Evolutionary conservation across 805 yeast genomes (phyloP).

Genomic region (Wickerhamiella cacticola): DNA sequence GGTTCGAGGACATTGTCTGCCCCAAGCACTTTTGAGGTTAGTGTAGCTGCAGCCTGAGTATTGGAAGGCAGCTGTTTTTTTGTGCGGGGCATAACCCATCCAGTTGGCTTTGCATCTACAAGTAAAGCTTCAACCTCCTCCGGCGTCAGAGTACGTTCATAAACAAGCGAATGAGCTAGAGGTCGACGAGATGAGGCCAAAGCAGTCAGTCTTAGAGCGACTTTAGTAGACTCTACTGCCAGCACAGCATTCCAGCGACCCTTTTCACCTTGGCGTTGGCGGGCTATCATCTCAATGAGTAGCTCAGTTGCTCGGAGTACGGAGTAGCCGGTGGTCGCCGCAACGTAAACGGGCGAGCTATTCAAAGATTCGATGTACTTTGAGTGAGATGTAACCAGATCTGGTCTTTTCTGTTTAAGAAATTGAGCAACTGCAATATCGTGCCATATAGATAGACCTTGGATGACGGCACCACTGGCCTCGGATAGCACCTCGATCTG

Average conservation of each 20-base stretch:
- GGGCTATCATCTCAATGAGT: conserved; percentile 30
- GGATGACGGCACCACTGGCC: conserved; percentile 26
- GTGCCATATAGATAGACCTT: conserved; percentile 30
- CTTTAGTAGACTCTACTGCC: conserved; percentile 26
- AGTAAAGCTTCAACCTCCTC: conserved; percentile 20
- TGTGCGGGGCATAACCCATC: conserved; percentile 21
- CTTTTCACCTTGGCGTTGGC: conserved; percentile 21
- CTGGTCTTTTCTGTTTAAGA: conserved; percentile 7
- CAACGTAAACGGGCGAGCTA: conserved; percentile 21
- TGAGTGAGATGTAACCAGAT: conserved; percentile 14
- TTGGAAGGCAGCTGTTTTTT: conserved; percentile 19
- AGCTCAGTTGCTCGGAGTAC: conserved; percentile 29
- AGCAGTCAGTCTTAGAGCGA: conserved; percentile 26
- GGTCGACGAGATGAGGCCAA: conserved; percentile 25
- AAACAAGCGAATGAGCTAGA: conserved; percentile 25
- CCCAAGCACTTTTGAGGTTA: conserved; percentile 23
- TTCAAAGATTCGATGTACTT: conserved; percentile 16
- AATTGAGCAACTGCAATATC: conserved; percentile 29
- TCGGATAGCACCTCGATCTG: conserved; percentile 32
- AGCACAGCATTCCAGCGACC: conserved; percentile 27
- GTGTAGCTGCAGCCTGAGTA: conserved; percentile 19
- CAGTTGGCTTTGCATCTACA: neutral
- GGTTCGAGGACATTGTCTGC: conserved; percentile 29
- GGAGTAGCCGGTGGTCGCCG: conserved; percentile 25
- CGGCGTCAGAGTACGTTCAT: conserved; percentile 30